A percentile compares a stretch with the other conserved stretches of the same genome.
Evolutionary conservation across 2,329 filamentous ascomycete genomes (phyloP).

Genomic region (Knufia petricola): DNA sequence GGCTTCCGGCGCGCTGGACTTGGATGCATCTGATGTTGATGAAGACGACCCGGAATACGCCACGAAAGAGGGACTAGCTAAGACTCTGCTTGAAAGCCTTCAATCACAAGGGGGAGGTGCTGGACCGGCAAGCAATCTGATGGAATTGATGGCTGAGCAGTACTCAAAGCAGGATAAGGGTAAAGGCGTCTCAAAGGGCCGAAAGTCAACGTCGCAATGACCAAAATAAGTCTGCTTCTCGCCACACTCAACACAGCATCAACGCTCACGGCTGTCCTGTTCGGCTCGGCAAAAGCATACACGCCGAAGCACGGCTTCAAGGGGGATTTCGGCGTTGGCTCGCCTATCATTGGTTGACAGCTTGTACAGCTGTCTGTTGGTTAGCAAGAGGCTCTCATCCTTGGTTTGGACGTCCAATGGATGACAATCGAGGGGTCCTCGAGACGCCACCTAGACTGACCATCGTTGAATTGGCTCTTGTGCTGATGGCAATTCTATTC

Average conservation of each 20-base stretch:
- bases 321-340: conserved; percentile 9
- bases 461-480: not conserved
- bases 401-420: conserved; percentile 10
- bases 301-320: conserved; percentile 11
- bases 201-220: not conserved
- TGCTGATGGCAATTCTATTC: not conserved
- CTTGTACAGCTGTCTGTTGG: conserved; percentile 9
- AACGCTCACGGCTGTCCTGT: conserved; percentile 5
- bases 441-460: conserved; percentile 10
- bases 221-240: not conserved
- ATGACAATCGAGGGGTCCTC: conserved; percentile 9
- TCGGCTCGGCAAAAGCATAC: conserved; percentile 12
- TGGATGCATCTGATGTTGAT: conserved; percentile 21
- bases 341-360: conserved; percentile 9
- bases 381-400: conserved; percentile 7
- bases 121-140: conserved; percentile 77
- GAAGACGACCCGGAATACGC: conserved; percentile 48
- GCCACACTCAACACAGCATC: not conserved
- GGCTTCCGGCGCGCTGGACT: conserved; percentile 33
- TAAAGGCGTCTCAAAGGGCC: not conserved
- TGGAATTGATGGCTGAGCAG: conserved; percentile 64
- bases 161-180: not conserved
- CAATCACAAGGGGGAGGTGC: conserved; percentile 78
- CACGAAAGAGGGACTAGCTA: conserved; percentile 77
- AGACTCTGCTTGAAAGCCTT: conserved; percentile 85